Base-by-base conservation (phyloP, 108 stramenopile species). In the Ochromonas danica region DNA sequence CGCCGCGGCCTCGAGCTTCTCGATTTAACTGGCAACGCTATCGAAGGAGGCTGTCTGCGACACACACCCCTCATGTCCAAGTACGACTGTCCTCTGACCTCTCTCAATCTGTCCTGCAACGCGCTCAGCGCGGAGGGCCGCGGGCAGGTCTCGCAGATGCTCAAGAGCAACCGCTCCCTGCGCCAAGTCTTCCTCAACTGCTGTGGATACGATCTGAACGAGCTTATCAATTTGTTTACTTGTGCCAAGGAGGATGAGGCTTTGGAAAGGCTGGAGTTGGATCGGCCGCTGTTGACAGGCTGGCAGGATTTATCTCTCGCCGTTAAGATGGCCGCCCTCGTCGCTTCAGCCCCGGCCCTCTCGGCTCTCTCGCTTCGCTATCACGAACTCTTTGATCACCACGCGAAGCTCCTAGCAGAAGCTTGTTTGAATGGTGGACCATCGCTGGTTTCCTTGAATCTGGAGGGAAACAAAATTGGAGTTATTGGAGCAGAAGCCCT, bases 381-480 rank as follows among this genome's bases (percentile, higher is more conserved):
- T 36, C 31, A 22, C 10, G 31, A 67, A 14, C 6, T 28, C 6
- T 28, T 67, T 6, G 63, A 67, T 67, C 63, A 31, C 25, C 14
- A 33, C 10, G 63, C 63, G 17, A 28, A 36, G 35, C 63, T 67
- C 10, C 17, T 67, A 36, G 17, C 63, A 28, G 35, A 67, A 14
- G 17, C 63, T 35, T 51, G 6, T 14, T 33, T 67, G 63, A 35
- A 31, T 33, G 6, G 33, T 36, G 35, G 35, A 35, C 51, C 10
- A 10, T 14, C 30, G 6, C 17, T 67, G 63, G 17, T 67, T 6
- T 36, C 27, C 6, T 67, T 67, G 31, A 67, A 67, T 67, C 25
- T 67, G 31, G 63, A 67, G 25, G 3, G 63, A 3, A 67, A 67
- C 31, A 67, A 67, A 10, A 67, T 67, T 67, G 63, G 63, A 14